Base-by-base conservation (phyloP, 768 basidiomycete species). In the Lyophyllum decastes region DNA sequence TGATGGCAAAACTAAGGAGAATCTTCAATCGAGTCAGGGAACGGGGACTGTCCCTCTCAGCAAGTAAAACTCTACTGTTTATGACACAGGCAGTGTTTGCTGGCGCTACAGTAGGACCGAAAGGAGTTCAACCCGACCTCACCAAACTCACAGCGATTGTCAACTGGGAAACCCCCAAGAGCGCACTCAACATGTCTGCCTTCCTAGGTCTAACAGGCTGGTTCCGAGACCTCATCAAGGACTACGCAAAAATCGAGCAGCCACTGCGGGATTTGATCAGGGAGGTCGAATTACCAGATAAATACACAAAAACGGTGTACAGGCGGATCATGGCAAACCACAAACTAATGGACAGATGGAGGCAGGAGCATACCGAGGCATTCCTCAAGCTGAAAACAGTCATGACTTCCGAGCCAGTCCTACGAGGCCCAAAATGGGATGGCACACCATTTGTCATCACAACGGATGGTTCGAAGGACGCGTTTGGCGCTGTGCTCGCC, bases 101-200 rank as follows among this genome's bases (percentile, higher is more conserved):
- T 2, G 77, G 77, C 0, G 71, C 69, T 0, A 44, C 38, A 0
- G 65, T 78, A 0, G 69, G 74, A 4, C 66, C 68, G 0, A 34
- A 61, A 0, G 78, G 78, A 0, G 68, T 80, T 1, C 54, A 57
- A 17, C 71, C 74, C 2, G 74, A 79, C 57, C 60, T 65, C 2
- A 41, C 66, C 2, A 80, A 80, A 58, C 61, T 79, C 4, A 70
- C 69, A 1, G 72, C 76, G 0, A 70, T 79, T 2, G 70, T 78
- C 0, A 54, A 74, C 49, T 76, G 73, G 72, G 46, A 54, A 19
- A 49, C 30, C 46, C 77, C 77, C 1, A 19, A 50, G 12, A 61
- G 72, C 27, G 64, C 67, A 1, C 61, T 59, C 0, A 60, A 75
- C 12, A 59, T 80, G 7, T 53, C 58, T 3, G 64, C 63, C 5